phyloP scores from a whole-genome alignment of 805 yeast species.

The Debaryomyces tyrocola region DNA sequence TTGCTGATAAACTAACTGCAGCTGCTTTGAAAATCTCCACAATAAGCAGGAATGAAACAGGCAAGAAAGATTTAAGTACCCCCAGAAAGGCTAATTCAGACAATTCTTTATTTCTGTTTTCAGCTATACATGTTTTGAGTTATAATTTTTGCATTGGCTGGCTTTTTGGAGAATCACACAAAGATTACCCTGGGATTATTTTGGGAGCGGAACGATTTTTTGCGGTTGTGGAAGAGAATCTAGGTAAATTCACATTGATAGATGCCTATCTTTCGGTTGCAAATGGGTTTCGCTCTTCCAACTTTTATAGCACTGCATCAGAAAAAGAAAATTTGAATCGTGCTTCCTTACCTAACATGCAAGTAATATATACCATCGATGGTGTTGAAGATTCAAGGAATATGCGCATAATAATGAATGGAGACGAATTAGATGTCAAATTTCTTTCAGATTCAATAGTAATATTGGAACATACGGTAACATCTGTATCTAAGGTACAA shows the following conservation, averaged over 20 bases:
- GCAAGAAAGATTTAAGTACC: background rate
- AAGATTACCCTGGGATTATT: slow-evolving; percentile 67
- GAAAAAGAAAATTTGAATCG: slow-evolving; percentile 54
- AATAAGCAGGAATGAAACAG: background rate
- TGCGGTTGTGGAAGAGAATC: slow-evolving; percentile 56
- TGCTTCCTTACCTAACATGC: slow-evolving; percentile 69
- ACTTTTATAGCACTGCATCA: slow-evolving; percentile 47
- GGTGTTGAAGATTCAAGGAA: slow-evolving; percentile 30
- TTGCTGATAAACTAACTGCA: slow-evolving; percentile 22
- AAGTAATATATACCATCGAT: slow-evolving; percentile 47
- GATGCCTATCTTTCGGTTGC: slow-evolving; percentile 76
- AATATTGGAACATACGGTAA: slow-evolving; percentile 52
- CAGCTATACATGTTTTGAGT: slow-evolving; percentile 58
- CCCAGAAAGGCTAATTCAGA: background rate
- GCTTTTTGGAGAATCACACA: slow-evolving; percentile 54
- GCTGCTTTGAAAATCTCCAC: background rate
- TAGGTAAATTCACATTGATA: slow-evolving; percentile 67
- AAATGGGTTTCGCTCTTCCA: slow-evolving; percentile 52
- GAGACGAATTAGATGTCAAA: slow-evolving; percentile 69
- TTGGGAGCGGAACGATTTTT: slow-evolving; percentile 75
- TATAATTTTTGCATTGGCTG: slow-evolving; percentile 76
- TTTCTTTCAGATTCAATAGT: slow-evolving; percentile 56
- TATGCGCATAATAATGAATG: slow-evolving; percentile 54
- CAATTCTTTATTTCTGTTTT: slow-evolving; percentile 26
- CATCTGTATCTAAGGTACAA: slow-evolving; percentile 48